Evolutionary conservation across 805 yeast genomes (phyloP), one percentile per base, ranked within the genome.

Genomic region (Ogataea pini): DNA sequence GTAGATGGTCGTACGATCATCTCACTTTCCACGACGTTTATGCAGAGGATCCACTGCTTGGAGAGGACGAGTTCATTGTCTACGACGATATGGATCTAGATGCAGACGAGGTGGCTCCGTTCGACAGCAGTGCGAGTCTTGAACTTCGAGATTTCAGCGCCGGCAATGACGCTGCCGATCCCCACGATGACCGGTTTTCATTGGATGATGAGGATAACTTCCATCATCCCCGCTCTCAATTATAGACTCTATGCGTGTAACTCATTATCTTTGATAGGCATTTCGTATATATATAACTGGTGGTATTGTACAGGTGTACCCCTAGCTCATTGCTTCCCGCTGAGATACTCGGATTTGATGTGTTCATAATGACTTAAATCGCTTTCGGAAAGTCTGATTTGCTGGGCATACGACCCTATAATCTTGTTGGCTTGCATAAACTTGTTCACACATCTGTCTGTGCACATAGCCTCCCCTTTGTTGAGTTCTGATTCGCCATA

Each of bases 391-490:
- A 78, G 67, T 28, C 79, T 69, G 55, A 66, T 72, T 59, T 61
- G 49, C 51, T 75, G 73, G 53, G 76, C 72, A 65, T 69, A 61
- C 13, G 72, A 76, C 0, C 92, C 94, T 25, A 88, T 71, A 45
- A 76, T 62, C 38, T 79, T 66, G 63, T 85, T 90, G 39, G 90
- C 84, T 58, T 76, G 76, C 72, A 89, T 87, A 67, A 84, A 90
- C 66, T 91, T 91, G 54, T 82, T 69, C 37, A 87, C 92, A 70
- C 98, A 91, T 51, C 97, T 73, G 65, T 90, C 96, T 9, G 88
- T 70, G 64, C 97, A 92, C 38, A 80, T 76, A 50, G 75, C 68
- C 63, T 91, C 97, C 31, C 96, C 97, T 60, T 90, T 89, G 54
- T 80, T 82, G 46, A 91, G 71, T 20, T 92, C 97, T 8, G 79